Conservation (phyloP, 305 asterid species). For the Striga hermonthica region DNA sequence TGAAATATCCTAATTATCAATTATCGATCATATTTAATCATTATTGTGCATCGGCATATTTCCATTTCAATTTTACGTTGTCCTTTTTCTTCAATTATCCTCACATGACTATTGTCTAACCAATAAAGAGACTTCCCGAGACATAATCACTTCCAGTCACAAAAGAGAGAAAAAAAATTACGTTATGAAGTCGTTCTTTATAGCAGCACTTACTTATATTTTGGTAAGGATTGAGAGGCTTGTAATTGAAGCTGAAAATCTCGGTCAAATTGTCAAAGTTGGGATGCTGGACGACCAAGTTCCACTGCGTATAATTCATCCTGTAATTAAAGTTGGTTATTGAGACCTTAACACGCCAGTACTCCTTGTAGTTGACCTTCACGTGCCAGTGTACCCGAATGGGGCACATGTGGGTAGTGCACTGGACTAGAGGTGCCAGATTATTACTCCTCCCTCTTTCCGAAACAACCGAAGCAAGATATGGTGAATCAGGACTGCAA, state of each 20-base stretch:
- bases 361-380: conserved; percentile 71
- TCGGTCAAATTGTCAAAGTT: conserved; percentile 76
- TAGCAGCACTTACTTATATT: conserved; percentile 53
- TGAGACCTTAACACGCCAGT: conserved; percentile 80
- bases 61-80: no score
- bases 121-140: no score
- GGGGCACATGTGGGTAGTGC: conserved; percentile 89
- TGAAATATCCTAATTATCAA: no score
- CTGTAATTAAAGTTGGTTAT: conserved; percentile 79
- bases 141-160: no score
- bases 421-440: conserved; percentile 65
- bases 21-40: no score
- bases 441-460: conserved; percentile 43
- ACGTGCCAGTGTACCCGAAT: conserved; percentile 86
- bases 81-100: no score
- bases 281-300: conserved; percentile 71
- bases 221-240: conserved; percentile 61
- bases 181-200: no score
- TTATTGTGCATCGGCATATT: no score
- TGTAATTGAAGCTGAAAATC: conserved; percentile 74
- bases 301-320: conserved; percentile 77
- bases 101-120: no score
- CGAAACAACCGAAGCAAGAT: conserved; percentile 66
- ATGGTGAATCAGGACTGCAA: conserved; percentile 58
- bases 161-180: no score